Conservation (phyloP, 23 red algal genomes). For the Gracilaria vermiculophylla region DNA sequence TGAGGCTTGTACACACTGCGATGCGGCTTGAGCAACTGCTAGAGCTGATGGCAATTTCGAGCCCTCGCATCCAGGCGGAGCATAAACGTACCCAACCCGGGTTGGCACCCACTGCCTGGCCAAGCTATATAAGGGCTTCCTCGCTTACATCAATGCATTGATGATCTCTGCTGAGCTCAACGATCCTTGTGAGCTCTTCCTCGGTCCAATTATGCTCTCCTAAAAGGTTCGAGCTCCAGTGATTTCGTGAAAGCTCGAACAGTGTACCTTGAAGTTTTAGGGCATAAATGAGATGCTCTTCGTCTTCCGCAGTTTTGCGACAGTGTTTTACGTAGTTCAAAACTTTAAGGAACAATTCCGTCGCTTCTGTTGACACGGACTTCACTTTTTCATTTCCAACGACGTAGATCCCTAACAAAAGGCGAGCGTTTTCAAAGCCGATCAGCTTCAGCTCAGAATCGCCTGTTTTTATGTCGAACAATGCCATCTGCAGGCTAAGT, state of each 20-base stretch:
- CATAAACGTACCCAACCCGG: not conserved
- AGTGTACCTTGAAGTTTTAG: not conserved
- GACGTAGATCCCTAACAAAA: not conserved
- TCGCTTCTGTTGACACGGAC: not conserved
- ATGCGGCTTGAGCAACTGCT: not conserved
- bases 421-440: not conserved
- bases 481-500: not conserved
- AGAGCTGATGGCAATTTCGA: not conserved
- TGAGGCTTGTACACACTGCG: conserved; percentile 27
- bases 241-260: not conserved
- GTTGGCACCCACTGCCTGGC: not conserved
- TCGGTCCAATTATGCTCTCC: not conserved
- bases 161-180: conserved; percentile 8
- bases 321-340: not conserved
- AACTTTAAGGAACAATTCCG: not conserved
- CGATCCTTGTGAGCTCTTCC: not conserved
- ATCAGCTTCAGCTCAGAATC: not conserved
- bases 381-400: not conserved
- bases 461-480: not conserved
- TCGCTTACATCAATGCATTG: conserved; percentile 36
- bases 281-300: conserved; percentile 4
- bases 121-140: conserved; percentile 1
- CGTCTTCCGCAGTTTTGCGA: not conserved
- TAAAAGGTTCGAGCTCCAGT: not conserved
- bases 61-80: conserved; percentile 19